Conservation (phyloP, 805 yeast species). For the Suhomyces canberraensis region DNA sequence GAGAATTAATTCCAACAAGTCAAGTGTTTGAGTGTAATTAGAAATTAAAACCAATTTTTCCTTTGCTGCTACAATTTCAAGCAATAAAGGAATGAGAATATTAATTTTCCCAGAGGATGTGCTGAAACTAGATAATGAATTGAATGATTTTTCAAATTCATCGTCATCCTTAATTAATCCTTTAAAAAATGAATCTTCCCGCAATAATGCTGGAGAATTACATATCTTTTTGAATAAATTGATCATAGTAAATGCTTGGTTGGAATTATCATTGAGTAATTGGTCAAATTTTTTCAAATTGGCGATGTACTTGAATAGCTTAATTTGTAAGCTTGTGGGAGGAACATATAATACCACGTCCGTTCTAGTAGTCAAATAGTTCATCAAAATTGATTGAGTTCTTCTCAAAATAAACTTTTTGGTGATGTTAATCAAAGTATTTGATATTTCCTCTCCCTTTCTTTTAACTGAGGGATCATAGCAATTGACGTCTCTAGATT, state of each 20-base stretch:
- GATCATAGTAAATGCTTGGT: conserved; percentile 60
- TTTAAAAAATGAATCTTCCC: conserved; percentile 45
- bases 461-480: conserved; percentile 45
- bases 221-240: conserved; percentile 76
- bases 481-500: conserved; percentile 64
- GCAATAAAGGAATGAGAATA: conserved; percentile 54
- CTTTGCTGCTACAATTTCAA: conserved; percentile 38
- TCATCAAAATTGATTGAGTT: conserved; percentile 53
- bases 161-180: conserved; percentile 7
- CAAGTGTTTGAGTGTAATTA: conserved; percentile 83
- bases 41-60: conserved; percentile 88
- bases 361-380: conserved; percentile 67
- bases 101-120: conserved; percentile 57
- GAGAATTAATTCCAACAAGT: conserved; percentile 62
- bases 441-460: conserved; percentile 59
- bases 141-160: conserved; percentile 11
- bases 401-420: conserved; percentile 69
- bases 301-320: conserved; percentile 51
- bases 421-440: conserved; percentile 63
- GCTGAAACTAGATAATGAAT: conserved; percentile 8
- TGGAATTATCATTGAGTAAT: conserved; percentile 29
- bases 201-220: conserved; percentile 69
- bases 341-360: conserved; percentile 76
- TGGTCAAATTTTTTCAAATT: conserved; percentile 32
- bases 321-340: conserved; percentile 63